Evolutionary conservation across 2,329 filamentous ascomycete species (phyloP).

Genomic region (Penicillium janthinellum): DNA sequence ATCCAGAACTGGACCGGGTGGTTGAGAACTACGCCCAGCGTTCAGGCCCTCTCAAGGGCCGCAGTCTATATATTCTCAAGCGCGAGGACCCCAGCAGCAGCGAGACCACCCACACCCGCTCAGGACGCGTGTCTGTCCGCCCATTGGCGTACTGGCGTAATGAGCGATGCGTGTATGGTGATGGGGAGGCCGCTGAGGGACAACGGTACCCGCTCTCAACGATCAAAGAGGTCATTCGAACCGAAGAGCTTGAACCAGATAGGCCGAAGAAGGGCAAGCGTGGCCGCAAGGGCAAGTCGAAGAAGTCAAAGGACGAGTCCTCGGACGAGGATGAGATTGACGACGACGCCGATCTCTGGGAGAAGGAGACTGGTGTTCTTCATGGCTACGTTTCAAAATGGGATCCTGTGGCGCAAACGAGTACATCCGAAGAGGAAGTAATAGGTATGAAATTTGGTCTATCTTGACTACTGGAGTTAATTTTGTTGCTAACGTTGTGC

Average conservation of each 20-base stretch:
- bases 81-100: slow-evolving; percentile 56
- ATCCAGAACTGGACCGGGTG: slow-evolving; percentile 44
- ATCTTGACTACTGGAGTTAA: neutral
- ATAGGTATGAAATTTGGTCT: slow-evolving; percentile 35
- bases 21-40: slow-evolving; percentile 48
- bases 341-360: slow-evolving; percentile 47
- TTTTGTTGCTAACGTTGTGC: slow-evolving; percentile 11
- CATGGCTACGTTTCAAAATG: slow-evolving; percentile 49
- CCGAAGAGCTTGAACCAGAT: slow-evolving; percentile 61
- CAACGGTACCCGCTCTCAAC: slow-evolving; percentile 65
- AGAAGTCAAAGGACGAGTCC: slow-evolving; percentile 39
- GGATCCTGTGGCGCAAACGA: slow-evolving; percentile 43
- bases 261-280: slow-evolving; percentile 41
- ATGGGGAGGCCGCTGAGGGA: slow-evolving; percentile 59
- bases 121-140: slow-evolving; percentile 74
- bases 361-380: slow-evolving; percentile 47
- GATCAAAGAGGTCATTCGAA: slow-evolving; percentile 76
- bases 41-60: slow-evolving; percentile 49
- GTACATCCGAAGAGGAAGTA: slow-evolving; percentile 43
- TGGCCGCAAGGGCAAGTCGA: slow-evolving; percentile 36
- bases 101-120: slow-evolving; percentile 67
- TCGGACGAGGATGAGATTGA: slow-evolving; percentile 46
- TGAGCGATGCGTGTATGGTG: slow-evolving; percentile 72
- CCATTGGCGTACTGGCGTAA: slow-evolving; percentile 87
- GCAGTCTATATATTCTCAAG: slow-evolving; percentile 54